These are phyloP conservation scores for Rosa chinensis DNA, from an alignment of 306 rosid species.

Conservation along the genomic window DNA sequence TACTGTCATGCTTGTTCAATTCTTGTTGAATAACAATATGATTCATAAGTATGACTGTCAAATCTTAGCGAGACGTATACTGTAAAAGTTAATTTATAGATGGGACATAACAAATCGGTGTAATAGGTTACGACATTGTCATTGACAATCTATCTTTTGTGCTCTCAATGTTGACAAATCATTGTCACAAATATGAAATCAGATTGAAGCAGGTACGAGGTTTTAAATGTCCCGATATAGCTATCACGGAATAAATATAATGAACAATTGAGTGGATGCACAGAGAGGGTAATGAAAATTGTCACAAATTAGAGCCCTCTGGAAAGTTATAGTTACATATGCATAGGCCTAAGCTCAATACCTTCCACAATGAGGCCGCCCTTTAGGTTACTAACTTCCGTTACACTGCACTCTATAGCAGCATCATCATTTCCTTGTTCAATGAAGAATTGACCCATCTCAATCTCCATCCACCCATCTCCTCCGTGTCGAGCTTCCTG, in stretches of 20 bases:
- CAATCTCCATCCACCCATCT: constrained; percentile 34
- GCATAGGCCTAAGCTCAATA: constrained; percentile 36
- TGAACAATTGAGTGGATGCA: not conserved
- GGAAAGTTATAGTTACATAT: not conserved
- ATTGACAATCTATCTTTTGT: too few relatives aligned
- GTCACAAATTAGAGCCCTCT: not conserved
- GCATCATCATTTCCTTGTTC: constrained; percentile 17
- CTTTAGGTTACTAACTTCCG: not conserved
- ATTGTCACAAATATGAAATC: too few relatives aligned
- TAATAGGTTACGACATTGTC: too few relatives aligned
- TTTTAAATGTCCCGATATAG: not conserved
- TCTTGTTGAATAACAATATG: too few relatives aligned
- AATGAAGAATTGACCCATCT: constrained; percentile 32
- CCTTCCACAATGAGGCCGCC: constrained; percentile 34
- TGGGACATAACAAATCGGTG: too few relatives aligned
- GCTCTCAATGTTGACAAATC: too few relatives aligned
- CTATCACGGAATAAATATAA: not conserved
- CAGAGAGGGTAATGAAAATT: not conserved
- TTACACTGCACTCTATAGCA: constrained; percentile 1
- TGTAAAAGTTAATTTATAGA: too few relatives aligned
- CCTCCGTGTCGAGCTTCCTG: not conserved
- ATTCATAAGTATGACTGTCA: too few relatives aligned
- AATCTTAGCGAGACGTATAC: too few relatives aligned
- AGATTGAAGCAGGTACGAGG: not conserved
- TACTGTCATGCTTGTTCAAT: too few relatives aligned